Conservation (phyloP, 768 basidiomycete genomes). For the Amanita muscaria region DNA sequence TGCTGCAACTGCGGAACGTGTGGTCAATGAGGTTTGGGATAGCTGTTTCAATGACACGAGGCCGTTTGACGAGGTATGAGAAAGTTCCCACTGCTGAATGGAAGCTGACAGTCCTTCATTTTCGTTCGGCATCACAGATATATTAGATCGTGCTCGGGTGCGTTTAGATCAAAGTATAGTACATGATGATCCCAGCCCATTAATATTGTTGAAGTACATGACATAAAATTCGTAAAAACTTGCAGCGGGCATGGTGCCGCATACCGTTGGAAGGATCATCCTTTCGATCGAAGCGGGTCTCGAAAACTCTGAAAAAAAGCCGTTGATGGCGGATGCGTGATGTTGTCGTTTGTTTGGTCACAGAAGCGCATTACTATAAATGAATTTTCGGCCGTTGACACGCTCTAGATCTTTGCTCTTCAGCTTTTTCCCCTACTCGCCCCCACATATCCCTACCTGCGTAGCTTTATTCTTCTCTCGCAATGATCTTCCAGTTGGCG, state of each 20-base stretch:
- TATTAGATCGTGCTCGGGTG: conserved; percentile 11
- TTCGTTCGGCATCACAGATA: no score
- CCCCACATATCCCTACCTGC: no score
- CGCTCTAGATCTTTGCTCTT: conserved; percentile 12
- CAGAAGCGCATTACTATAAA: not conserved
- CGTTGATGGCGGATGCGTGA: not conserved
- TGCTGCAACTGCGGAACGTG: conserved; percentile 69
- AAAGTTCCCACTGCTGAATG: no score
- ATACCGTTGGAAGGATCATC: not conserved
- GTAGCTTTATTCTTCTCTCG: conserved; percentile 10
- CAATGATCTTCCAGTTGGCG: conserved; percentile 5
- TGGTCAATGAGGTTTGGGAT: conserved; percentile 95
- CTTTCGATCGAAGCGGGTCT: not conserved
- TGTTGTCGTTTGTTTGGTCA: conserved; percentile 4
- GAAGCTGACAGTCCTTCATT: no score
- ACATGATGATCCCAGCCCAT: not conserved
- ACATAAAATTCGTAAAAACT: not conserved
- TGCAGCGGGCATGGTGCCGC: not conserved
- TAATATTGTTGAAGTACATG: not conserved
- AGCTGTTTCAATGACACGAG: conserved; percentile 93
- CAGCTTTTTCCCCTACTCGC: conserved; percentile 15
- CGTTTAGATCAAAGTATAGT: not conserved
- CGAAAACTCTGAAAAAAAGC: not conserved
- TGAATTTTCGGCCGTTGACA: conserved; percentile 13
- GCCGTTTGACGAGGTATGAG: conserved; percentile 88